Evolutionary conservation across 176 grass and related monocot species (phyloP).

Genomic region (Lolium multiflorum): DNA sequence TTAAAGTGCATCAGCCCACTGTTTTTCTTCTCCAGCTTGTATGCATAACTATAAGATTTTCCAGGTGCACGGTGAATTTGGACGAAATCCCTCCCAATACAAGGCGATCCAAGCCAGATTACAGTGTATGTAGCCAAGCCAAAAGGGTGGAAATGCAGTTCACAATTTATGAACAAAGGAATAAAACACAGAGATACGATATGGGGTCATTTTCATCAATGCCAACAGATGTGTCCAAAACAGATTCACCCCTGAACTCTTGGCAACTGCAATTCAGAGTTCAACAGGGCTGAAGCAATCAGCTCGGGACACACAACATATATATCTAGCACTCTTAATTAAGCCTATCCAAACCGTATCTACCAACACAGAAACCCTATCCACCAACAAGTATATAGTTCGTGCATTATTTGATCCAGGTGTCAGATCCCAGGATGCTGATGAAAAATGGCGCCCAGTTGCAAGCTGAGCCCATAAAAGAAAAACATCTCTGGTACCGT

Average conservation of each 20-base stretch:
- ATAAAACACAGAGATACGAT: too few species aligned
- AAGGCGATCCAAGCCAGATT: too few species aligned
- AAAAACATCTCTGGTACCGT: neutral
- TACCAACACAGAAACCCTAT: conserved; percentile 28
- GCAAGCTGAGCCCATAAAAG: conserved; percentile 16
- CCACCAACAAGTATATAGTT: neutral
- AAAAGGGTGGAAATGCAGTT: too few species aligned
- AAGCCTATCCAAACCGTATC: neutral
- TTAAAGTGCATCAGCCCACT: too few species aligned
- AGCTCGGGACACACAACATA: neutral
- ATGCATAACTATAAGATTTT: too few species aligned
- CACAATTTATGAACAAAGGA: too few species aligned
- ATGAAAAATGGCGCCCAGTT: neutral
- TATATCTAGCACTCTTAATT: neutral
- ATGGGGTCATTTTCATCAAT: too few species aligned
- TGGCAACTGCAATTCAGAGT: neutral
- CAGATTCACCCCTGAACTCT: neutral
- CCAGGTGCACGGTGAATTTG: too few species aligned
- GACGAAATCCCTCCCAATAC: too few species aligned
- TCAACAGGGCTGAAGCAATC: conserved; percentile 10
- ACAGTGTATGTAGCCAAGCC: too few species aligned
- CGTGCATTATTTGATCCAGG: conserved; percentile 12
- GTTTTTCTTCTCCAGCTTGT: too few species aligned
- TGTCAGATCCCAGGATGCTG: neutral
- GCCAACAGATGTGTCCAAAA: too few species aligned